Evolutionary conservation across 1,284 basidiomycete genomes (phyloP).

Genomic region (Lignosus rhinocerotis): DNA sequence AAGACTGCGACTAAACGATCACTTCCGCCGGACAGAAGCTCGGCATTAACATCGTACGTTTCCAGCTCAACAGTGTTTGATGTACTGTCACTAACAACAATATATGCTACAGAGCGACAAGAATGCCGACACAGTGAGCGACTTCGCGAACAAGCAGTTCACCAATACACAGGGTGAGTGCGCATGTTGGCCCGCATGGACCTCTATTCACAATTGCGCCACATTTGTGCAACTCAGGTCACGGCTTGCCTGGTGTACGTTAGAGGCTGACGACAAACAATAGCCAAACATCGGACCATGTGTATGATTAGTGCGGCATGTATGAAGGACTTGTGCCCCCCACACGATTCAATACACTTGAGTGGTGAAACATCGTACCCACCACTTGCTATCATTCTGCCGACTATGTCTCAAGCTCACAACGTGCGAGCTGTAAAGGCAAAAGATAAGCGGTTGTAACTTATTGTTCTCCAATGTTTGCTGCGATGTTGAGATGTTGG

Average conservation of each 20-base stretch:
- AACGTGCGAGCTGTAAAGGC: too few species aligned
- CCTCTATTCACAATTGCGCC: not conserved
- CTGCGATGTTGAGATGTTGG: too few species aligned
- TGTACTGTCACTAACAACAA: too few species aligned
- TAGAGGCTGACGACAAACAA: not conserved
- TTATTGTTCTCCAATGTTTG: too few species aligned
- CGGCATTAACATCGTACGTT: conserved; percentile 32
- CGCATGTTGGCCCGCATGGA: not conserved
- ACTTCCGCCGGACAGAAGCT: conserved; percentile 26
- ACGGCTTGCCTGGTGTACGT: not conserved
- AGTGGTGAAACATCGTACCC: too few species aligned
- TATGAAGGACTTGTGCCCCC: too few species aligned
- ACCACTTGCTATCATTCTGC: too few species aligned
- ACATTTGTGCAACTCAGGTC: not conserved
- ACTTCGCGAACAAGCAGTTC: conserved; percentile 31
- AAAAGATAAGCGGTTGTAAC: too few species aligned
- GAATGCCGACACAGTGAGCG: conserved; percentile 32
- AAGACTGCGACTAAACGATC: conserved; percentile 35
- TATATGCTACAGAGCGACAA: conserved; percentile 24
- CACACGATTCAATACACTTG: too few species aligned
- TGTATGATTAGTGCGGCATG: too few species aligned
- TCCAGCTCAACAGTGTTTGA: conserved; percentile 1
- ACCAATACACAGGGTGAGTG: conserved; percentile 25
- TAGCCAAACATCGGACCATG: too few species aligned
- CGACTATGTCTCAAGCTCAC: too few species aligned